A percentile compares a stretch with the other conserved stretches of the same genome.
Conservation (phyloP, 108 stramenopile species). For the Schizochytrium sp. region DNA sequence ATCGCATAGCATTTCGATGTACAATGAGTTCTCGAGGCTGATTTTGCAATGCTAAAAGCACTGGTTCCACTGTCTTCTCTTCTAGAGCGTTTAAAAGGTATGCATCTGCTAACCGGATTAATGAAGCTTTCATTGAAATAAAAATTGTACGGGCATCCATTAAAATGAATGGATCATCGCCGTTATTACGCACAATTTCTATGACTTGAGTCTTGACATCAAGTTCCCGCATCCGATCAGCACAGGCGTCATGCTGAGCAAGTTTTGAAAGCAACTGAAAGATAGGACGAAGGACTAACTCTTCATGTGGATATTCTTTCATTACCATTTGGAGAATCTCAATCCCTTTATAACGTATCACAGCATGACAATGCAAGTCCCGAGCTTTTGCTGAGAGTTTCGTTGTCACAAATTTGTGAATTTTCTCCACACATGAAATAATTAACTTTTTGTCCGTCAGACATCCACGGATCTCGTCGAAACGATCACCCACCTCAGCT, state of each 20-base stretch:
- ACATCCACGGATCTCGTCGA: background rate
- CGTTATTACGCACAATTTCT: background rate
- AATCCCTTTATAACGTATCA: background rate
- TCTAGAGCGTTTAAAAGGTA: background rate
- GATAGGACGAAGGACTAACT: constrained; percentile 7
- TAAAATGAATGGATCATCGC: constrained; percentile 29
- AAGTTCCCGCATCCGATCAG: background rate
- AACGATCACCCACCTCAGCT: background rate
- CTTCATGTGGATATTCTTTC: background rate
- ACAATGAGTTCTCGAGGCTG: constrained; percentile 25
- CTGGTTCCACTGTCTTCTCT: background rate
- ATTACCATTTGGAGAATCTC: background rate
- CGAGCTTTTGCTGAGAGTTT: background rate
- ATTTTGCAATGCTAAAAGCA: background rate
- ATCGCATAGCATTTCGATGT: background rate
- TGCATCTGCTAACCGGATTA: background rate
- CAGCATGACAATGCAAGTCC: background rate
- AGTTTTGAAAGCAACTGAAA: background rate
- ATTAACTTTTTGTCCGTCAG: background rate
- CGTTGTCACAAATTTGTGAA: background rate
- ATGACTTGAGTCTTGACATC: background rate
- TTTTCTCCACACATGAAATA: background rate
- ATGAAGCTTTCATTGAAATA: background rate
- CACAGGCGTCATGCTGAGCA: background rate
- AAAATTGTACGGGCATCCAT: background rate